Evolutionary conservation across 2,329 filamentous ascomycete species (phyloP).

Genomic region (Cytospora paraplurivora): DNA sequence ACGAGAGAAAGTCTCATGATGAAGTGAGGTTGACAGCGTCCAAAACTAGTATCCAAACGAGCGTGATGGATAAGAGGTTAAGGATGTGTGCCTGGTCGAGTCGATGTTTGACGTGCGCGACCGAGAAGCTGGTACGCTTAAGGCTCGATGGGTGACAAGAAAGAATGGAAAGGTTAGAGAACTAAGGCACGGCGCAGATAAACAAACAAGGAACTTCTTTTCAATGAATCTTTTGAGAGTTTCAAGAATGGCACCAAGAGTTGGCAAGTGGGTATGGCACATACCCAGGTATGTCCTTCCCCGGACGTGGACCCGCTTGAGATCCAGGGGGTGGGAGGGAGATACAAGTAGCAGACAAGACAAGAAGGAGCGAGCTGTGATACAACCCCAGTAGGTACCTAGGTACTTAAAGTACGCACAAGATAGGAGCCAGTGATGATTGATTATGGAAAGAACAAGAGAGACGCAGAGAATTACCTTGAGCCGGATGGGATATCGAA

Average conservation of each 20-base stretch:
- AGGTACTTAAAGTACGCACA: neutral
- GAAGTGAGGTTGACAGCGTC: constrained; percentile 2
- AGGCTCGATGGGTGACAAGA: constrained; percentile 11
- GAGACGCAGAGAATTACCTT: neutral
- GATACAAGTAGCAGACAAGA: neutral
- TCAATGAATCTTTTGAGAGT: neutral
- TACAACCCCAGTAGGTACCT: neutral
- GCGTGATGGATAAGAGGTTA: constrained; percentile 11
- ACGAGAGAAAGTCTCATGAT: constrained; percentile 45
- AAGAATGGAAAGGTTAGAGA: neutral
- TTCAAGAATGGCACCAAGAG: neutral
- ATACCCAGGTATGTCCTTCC: neutral
- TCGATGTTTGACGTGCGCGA: constrained; percentile 3
- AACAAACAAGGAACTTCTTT: neutral
- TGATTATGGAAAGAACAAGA: neutral
- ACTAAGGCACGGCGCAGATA: neutral
- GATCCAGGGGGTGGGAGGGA: neutral
- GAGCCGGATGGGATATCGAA: neutral
- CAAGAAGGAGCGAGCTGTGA: no score
- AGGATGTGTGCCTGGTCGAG: constrained; percentile 14
- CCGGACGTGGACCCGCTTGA: neutral
- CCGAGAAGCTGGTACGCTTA: constrained; percentile 8
- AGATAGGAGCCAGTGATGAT: neutral
- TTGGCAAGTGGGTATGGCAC: neutral
- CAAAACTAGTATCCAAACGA: constrained; percentile 20